Percentiles rank a stretch among this genome's conserved stretches.
phyloP scores from a whole-genome alignment of 2,329 filamentous ascomycete genomes.

The Calonectria pseudoturangicola region DNA sequence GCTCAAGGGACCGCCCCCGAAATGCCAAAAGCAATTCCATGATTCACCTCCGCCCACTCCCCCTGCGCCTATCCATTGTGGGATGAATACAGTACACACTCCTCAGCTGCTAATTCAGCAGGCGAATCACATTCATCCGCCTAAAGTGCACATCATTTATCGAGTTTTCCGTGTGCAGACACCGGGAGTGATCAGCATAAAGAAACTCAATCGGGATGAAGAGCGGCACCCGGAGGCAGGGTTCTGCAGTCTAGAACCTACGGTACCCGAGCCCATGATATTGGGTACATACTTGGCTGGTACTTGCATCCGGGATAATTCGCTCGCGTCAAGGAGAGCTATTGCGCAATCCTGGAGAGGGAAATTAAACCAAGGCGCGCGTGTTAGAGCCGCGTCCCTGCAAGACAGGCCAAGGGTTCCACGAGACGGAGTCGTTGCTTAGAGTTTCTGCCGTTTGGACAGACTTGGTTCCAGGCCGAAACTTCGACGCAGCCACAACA shows the following conservation, averaged over 20 bases:
- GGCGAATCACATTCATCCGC: constrained; percentile 15
- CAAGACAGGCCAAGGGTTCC: not conserved
- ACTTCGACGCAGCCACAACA: constrained; percentile 6
- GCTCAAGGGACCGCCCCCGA: constrained; percentile 5
- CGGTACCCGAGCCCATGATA: constrained; percentile 8
- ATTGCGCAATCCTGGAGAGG: constrained; percentile 20
- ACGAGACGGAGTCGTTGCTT: constrained; percentile 23
- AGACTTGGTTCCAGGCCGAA: not conserved
- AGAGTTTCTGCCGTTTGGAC: constrained; percentile 27
- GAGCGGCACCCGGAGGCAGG: constrained; percentile 18
- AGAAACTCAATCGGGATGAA: constrained; percentile 30
- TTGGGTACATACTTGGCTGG: constrained; percentile 10
- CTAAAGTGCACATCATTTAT: not conserved
- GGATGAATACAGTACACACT: not conserved
- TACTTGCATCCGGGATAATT: constrained; percentile 15
- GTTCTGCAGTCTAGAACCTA: constrained; percentile 25
- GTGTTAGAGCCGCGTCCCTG: not conserved
- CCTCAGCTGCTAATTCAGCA: not conserved
- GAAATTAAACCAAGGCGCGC: constrained; percentile 19
- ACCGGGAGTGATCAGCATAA: constrained; percentile 28
- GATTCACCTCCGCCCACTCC: not conserved
- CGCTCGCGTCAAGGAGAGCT: not conserved
- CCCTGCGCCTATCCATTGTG: not conserved
- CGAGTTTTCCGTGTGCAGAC: constrained; percentile 3
- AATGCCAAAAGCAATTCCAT: constrained; percentile 20